Base-by-base conservation (phyloP, 78 protist genomes). In the Dictyostelium discoideum region DNA sequence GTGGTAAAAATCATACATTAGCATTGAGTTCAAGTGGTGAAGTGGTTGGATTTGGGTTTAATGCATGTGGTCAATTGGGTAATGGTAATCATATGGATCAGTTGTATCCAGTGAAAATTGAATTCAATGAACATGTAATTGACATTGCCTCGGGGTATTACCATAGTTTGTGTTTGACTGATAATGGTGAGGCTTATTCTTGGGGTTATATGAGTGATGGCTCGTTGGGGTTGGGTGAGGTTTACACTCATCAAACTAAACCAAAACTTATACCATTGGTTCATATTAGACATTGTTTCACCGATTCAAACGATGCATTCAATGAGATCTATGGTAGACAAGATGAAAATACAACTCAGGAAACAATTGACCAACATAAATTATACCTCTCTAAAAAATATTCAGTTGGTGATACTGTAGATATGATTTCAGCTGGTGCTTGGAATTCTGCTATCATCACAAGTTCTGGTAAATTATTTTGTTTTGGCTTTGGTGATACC, bases 11-110 rank as follows among this genome's bases (percentile, higher is more conserved):
- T 63, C 97, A 96, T 40, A 92, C 96, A 24, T 54, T 92, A 9
- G 94, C 80, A 4, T 42, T 96, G 22, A 32, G 50, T 20, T 24
- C 42, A 5, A 42, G 22, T 18, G 96, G 96, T 14, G 44, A 54
- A 9, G 50, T 96, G 32, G 40, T 46, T 29, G n/a, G 77, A 32
- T 96, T 88, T 84, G 97, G 97, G 1, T 89, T 86, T 48, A 96
- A 96, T 29, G 77, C 72, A 5, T 92, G 96, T 42, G 97, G 97
- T n/a, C 97, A 96, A 69, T 84, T 96, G 1, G 97, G 96, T 37
- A 20, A 65, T 22, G 85, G 85, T 8, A 72, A 37, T 48, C 77
- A 32, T 77, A 72, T 39, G 20, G 84, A 90, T n/a, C 65, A 72
- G 3, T 11, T 46, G 5, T 5, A 60, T 4, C 95, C 95, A 40